Conservation (phyloP, 2,329 filamentous ascomycete species). For the Myotisia sp. region DNA sequence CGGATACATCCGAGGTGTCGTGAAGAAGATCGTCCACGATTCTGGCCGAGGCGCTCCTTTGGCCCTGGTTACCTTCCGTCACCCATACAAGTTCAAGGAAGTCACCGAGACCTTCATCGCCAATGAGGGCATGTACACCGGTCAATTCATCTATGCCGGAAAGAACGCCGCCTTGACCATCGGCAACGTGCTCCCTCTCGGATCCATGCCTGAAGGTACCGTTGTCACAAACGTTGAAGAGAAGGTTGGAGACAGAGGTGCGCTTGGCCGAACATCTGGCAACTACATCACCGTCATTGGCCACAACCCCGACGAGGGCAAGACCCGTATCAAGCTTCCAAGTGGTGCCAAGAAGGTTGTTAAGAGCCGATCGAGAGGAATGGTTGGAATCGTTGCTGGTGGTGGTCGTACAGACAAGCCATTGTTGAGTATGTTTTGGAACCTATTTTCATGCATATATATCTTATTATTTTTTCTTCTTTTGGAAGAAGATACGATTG, state of each 20-base stretch:
- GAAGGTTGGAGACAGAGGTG: conserved; percentile 93
- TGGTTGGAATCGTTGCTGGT: conserved; percentile 99
- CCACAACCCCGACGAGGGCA: conserved; percentile 97
- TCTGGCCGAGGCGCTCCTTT: conserved; percentile 95
- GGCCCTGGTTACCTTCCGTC: conserved; percentile 90
- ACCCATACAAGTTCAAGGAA: conserved; percentile 97
- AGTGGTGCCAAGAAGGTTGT: conserved; percentile 99
- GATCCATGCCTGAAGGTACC: conserved; percentile 95
- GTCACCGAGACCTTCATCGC: conserved; percentile 99
- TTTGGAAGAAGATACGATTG: background rate
- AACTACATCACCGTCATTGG: conserved; percentile 98
- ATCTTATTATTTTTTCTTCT: background rate
- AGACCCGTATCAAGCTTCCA: conserved; percentile 99
- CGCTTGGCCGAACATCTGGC: conserved; percentile 89
- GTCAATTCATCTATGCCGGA: conserved; percentile 99
- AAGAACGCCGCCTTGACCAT: conserved; percentile 96
- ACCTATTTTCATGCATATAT: background rate
- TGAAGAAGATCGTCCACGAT: conserved; percentile 99
- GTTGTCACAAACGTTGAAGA: conserved; percentile 99
- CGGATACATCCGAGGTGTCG: conserved; percentile 92
- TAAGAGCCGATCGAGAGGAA: conserved; percentile 79
- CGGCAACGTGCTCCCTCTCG: conserved; percentile 92
- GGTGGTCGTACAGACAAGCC: conserved; percentile 99
- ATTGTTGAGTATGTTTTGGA: conserved; percentile 61
- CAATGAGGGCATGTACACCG: conserved; percentile 99